Conservation (phyloP, 441 rosid species). For the Lagerstroemia fauriei region DNA sequence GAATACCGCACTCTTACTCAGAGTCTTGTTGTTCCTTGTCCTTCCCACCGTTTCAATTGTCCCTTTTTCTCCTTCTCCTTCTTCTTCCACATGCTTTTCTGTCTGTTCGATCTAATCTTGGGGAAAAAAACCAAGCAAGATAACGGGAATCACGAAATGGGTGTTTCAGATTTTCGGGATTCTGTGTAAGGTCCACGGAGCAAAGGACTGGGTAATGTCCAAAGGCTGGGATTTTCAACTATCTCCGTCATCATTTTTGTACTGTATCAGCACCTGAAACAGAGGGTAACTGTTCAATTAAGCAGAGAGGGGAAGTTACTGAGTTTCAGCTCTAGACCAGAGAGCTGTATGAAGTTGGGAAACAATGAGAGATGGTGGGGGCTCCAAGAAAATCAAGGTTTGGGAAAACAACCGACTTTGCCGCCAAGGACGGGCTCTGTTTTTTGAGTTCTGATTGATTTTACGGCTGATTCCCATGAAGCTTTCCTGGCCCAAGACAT, state of each 20-base stretch:
- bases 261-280: slow-evolving; percentile 31
- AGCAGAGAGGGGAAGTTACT: not conserved
- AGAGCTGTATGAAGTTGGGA: slow-evolving; percentile 52
- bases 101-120: slow-evolving; percentile 21
- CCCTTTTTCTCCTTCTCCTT: slow-evolving; percentile 13
- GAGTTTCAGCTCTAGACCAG: not conserved
- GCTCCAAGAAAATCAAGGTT: slow-evolving; percentile 82
- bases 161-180: slow-evolving; percentile 30
- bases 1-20: slow-evolving; percentile 51
- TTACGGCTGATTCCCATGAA: slow-evolving; percentile 19
- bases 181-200: slow-evolving; percentile 22
- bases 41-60: slow-evolving; percentile 27
- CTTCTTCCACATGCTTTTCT: not conserved
- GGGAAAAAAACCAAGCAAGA: slow-evolving; percentile 5
- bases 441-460: not conserved
- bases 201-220: slow-evolving; percentile 27
- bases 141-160: slow-evolving; percentile 28
- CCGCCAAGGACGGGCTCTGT: not conserved
- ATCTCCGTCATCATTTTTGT: slow-evolving; percentile 32
- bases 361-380: slow-evolving; percentile 76
- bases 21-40: slow-evolving; percentile 29
- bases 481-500: slow-evolving; percentile 94
- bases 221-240: slow-evolving; percentile 32
- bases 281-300: slow-evolving; percentile 20
- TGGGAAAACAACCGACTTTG: slow-evolving; percentile 23